Base-by-base conservation (phyloP, 1,139 yeast genomes). In the Pichia sp. region DNA sequence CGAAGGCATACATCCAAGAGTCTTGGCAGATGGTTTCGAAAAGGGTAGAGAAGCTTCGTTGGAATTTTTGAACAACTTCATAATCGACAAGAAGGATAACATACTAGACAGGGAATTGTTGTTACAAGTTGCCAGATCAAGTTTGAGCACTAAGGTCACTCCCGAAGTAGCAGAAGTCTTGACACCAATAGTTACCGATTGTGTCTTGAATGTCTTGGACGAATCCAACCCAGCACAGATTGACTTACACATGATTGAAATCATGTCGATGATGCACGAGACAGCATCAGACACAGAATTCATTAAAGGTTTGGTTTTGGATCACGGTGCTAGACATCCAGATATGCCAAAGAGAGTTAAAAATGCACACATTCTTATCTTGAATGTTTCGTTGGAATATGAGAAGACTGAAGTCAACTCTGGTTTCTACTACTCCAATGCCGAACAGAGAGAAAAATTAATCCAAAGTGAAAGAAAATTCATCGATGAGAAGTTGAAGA, bases 241-340 rank as follows among this genome's bases (percentile, higher is more conserved):
- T 58, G 99, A 95, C 70, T 77, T 95, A 64, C 97, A 93, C 72
- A 95, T 95, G 99, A 85, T 95, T 64, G 99, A 95, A 74, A 87
- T 93, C 66, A 93, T 93, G 93, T 86, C 95, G 63, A 95, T 95
- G 98, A 97, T 93, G 79, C 95, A 88, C 67, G 87, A 92, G 61
- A 79, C 86, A 47, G 89, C 95, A 48, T 81, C 83, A 59, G 95
- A 92, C 57, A 92, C 99, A 23, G 80, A 81, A 64, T 81, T 95
- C 61, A 77, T 95, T 61, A 84, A 81, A 64, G 99, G 99, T 47
- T 80, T 95, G 63, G 98, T 93, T 43, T 79, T 95, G 62, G 99
- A 95, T 70, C 99, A 95, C 70, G 99, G 99, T 59, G 97, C 97
- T 15, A 84, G 99, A 70, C 99, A 95, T 75, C 99, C 99, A 45